These are phyloP conservation scores for Aspergillus flavus DNA, from an alignment of 2,329 filamentous ascomycete genomes.

Conservation along the genomic window DNA sequence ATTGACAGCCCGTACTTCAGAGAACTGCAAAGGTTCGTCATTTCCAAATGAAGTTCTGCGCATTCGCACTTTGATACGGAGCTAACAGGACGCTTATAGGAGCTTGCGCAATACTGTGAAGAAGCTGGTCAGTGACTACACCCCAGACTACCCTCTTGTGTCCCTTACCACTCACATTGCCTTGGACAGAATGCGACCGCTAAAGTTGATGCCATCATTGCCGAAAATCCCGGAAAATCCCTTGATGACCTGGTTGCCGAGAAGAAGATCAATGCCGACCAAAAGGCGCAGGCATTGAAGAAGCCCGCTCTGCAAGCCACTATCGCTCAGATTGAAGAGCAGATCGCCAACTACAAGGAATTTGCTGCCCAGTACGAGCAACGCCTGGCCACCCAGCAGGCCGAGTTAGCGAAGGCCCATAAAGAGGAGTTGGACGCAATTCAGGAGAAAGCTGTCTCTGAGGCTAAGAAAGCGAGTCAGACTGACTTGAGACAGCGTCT, in stretches of 20 bases:
- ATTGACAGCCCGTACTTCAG: slow-evolving; percentile 79
- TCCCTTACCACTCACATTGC: slow-evolving; percentile 19
- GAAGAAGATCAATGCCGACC: slow-evolving; percentile 67
- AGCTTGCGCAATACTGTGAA: slow-evolving; percentile 90
- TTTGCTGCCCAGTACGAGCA: slow-evolving; percentile 62
- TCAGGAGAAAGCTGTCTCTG: slow-evolving; percentile 53
- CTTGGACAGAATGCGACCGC: slow-evolving; percentile 55
- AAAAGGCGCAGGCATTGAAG: slow-evolving; percentile 65
- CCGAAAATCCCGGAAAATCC: slow-evolving; percentile 61
- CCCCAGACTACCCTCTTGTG: background rate
- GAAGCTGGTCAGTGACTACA: slow-evolving; percentile 73
- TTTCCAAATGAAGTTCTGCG: background rate
- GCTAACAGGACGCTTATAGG: slow-evolving; percentile 52
- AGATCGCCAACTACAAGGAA: slow-evolving; percentile 62
- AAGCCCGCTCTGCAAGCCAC: slow-evolving; percentile 62
- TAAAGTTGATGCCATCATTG: slow-evolving; percentile 63
- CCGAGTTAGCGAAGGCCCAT: slow-evolving; percentile 57
- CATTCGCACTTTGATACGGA: slow-evolving; percentile 8
- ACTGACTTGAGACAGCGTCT: slow-evolving; percentile 57
- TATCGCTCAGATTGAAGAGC: slow-evolving; percentile 61
- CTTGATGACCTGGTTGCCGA: slow-evolving; percentile 64
- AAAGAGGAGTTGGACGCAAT: slow-evolving; percentile 58
- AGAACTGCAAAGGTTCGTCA: slow-evolving; percentile 82
- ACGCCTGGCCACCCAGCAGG: slow-evolving; percentile 58
- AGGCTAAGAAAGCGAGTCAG: slow-evolving; percentile 50